These are phyloP conservation scores for Debaryomyces nepalensis DNA, from an alignment of 1,139 yeast genomes.

Conservation along the genomic window DNA sequence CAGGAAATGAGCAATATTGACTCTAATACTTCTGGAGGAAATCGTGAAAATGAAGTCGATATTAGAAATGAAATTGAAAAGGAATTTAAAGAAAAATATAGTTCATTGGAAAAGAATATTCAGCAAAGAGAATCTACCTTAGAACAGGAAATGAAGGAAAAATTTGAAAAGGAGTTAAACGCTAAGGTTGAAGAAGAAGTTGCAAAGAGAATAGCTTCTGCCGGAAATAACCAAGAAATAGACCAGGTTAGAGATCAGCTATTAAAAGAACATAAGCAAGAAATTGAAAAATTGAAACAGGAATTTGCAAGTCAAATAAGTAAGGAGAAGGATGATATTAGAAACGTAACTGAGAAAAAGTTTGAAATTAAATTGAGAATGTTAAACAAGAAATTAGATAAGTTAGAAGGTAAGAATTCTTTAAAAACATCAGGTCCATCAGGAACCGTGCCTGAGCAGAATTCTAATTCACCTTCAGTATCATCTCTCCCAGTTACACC, in stretches of 20 bases:
- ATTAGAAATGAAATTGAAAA: constrained; percentile 20
- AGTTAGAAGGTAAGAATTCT: constrained; percentile 29
- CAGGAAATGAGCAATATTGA: constrained; percentile 21
- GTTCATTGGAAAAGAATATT: constrained; percentile 26
- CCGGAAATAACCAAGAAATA: constrained; percentile 12
- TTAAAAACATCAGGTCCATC: constrained; percentile 4
- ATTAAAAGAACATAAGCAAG: constrained; percentile 24
- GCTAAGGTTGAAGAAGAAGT: constrained; percentile 17
- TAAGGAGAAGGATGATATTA: constrained; percentile 35
- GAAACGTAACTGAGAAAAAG: constrained; percentile 43
- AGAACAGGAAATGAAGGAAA: constrained; percentile 25
- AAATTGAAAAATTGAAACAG: constrained; percentile 31
- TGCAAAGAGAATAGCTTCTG: constrained; percentile 12
- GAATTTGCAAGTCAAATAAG: constrained; percentile 36
- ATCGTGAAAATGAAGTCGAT: constrained; percentile 11
- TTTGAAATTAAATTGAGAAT: constrained; percentile 47
- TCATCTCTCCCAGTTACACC: constrained; percentile 12
- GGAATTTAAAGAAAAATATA: constrained; percentile 21
- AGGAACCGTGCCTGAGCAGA: neutral
- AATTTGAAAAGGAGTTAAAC: constrained; percentile 21
- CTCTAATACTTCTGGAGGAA: constrained; percentile 1
- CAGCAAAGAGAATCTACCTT: constrained; percentile 24
- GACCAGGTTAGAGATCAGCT: constrained; percentile 14
- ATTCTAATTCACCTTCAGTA: constrained; percentile 6
- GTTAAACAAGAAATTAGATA: constrained; percentile 49